These are phyloP conservation scores for Eudorina sp. DNA, from an alignment of 139 green algal genomes.

Conservation along the genomic window DNA sequence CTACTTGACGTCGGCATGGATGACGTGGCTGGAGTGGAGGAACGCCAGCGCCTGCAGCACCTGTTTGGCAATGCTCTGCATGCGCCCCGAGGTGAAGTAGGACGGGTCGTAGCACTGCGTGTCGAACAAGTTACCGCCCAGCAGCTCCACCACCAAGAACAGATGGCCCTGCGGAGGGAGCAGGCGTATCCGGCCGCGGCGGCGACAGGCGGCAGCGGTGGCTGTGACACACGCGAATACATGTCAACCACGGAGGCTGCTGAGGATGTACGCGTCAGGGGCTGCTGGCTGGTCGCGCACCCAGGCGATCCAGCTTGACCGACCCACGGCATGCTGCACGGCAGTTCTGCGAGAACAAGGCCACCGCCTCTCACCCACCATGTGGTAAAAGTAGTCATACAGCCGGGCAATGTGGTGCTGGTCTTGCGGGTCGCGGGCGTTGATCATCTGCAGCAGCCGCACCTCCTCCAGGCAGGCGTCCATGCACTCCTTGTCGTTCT, in stretches of 20 bases:
- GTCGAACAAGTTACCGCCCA: slow-evolving; percentile 96
- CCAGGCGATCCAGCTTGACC: no score
- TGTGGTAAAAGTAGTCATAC: slow-evolving; percentile 96
- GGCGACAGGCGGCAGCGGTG: no score
- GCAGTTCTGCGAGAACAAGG: no score
- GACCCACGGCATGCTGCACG: no score
- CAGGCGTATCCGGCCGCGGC: neutral
- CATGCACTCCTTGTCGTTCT: slow-evolving; percentile 97
- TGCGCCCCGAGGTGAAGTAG: slow-evolving; percentile 90
- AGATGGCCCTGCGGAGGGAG: slow-evolving; percentile 86
- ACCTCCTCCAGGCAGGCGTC: slow-evolving; percentile 96
- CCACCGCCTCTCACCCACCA: no score
- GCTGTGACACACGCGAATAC: no score
- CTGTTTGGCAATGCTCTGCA: slow-evolving; percentile 89
- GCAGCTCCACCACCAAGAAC: slow-evolving; percentile 95
- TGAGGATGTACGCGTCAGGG: no score
- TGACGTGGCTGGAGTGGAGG: slow-evolving; percentile 88
- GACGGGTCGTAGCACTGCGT: slow-evolving; percentile 75
- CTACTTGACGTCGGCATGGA: slow-evolving; percentile 93
- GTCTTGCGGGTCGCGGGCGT: slow-evolving; percentile 87
- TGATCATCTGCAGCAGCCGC: slow-evolving; percentile 89
- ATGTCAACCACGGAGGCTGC: no score
- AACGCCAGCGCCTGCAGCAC: slow-evolving; percentile 80
- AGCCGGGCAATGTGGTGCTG: slow-evolving; percentile 89
- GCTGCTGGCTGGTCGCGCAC: no score